A percentile compares a stretch with the other conserved stretches of the same genome.
These are phyloP conservation scores for Xanthoconium purpureum DNA, from an alignment of 768 basidiomycete genomes.

Conservation along the genomic window DNA sequence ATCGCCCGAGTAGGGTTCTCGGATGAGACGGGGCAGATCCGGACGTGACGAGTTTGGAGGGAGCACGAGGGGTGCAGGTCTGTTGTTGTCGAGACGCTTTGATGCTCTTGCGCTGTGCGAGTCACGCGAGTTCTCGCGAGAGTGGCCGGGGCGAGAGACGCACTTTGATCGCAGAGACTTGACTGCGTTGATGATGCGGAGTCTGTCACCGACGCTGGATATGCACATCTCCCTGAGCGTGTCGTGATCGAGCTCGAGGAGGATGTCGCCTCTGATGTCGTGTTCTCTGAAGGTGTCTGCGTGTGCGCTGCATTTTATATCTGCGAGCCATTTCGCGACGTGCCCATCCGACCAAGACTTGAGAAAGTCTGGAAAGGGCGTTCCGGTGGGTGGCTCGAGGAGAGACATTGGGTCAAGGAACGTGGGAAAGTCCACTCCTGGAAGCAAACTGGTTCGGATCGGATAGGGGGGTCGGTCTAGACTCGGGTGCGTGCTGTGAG, in stretches of 20 bases:
- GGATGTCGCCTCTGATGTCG: conserved; percentile 89
- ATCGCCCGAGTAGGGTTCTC: conserved; percentile 56
- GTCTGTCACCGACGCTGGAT: conserved; percentile 83
- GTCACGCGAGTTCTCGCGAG: conserved; percentile 25
- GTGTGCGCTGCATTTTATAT: conserved; percentile 71
- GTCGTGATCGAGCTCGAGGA: conserved; percentile 86
- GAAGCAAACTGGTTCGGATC: neutral
- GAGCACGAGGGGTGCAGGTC: conserved; percentile 83
- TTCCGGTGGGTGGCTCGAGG: conserved; percentile 57
- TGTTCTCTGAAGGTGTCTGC: conserved; percentile 71
- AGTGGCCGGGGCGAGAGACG: conserved; percentile 24
- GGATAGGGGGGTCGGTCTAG: neutral
- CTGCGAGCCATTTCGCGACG: conserved; percentile 73
- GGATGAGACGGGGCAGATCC: conserved; percentile 71
- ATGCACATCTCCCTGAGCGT: conserved; percentile 91
- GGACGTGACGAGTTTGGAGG: conserved; percentile 48
- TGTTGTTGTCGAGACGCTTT: conserved; percentile 54
- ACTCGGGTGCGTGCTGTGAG: neutral
- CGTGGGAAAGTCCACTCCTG: too few relatives aligned
- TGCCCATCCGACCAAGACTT: conserved; percentile 70
- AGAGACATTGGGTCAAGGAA: too few relatives aligned
- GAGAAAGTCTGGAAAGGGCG: conserved; percentile 61
- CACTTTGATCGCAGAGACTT: conserved; percentile 70
- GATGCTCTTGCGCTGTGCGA: conserved; percentile 33
- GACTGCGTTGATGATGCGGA: conserved; percentile 83